Evolutionary conservation across 495 filamentous ascomycete species (phyloP).

Genomic region (Talaromyces ruber): DNA sequence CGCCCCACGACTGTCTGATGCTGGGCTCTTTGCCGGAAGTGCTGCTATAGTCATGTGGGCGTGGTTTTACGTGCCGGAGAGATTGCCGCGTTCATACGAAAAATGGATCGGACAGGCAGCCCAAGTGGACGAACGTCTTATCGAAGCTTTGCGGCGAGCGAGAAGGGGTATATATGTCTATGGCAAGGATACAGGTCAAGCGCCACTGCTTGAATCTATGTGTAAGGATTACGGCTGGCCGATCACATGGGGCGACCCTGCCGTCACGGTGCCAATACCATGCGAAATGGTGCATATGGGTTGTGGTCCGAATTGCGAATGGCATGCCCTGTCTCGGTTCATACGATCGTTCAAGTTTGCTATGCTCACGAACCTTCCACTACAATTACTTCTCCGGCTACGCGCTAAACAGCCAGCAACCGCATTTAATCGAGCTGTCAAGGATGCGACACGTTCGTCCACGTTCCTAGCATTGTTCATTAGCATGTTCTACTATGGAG

Average conservation of each 20-base stretch:
- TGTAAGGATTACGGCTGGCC: slow-evolving; percentile 67
- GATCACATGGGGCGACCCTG: slow-evolving; percentile 67
- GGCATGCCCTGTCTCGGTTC: slow-evolving; percentile 67
- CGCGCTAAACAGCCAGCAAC: slow-evolving; percentile 38
- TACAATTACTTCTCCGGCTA: slow-evolving; percentile 61
- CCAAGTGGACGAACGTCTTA: slow-evolving; percentile 68
- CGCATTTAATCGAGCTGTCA: slow-evolving; percentile 37
- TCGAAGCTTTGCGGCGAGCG: slow-evolving; percentile 63
- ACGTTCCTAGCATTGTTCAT: slow-evolving; percentile 80
- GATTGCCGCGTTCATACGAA: slow-evolving; percentile 67
- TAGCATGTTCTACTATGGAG: slow-evolving; percentile 76
- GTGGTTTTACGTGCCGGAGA: slow-evolving; percentile 69
- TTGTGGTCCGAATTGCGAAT: slow-evolving; percentile 66
- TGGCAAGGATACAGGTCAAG: slow-evolving; percentile 70
- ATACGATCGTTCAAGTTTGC: slow-evolving; percentile 63
- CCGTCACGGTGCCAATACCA: slow-evolving; percentile 63
- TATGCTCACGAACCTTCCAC: slow-evolving; percentile 70
- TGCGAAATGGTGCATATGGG: slow-evolving; percentile 89
- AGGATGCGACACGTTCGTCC: slow-evolving; percentile 63
- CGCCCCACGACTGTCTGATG: slow-evolving; percentile 49
- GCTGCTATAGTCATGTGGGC: slow-evolving; percentile 84
- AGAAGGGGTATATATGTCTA: slow-evolving; percentile 59
- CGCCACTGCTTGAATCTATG: slow-evolving; percentile 61
- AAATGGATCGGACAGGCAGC: slow-evolving; percentile 80
- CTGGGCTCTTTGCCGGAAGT: slow-evolving; percentile 67